phyloP scores from a whole-genome alignment of 345 rosid genomes.

The Citrus trifoliata region DNA sequence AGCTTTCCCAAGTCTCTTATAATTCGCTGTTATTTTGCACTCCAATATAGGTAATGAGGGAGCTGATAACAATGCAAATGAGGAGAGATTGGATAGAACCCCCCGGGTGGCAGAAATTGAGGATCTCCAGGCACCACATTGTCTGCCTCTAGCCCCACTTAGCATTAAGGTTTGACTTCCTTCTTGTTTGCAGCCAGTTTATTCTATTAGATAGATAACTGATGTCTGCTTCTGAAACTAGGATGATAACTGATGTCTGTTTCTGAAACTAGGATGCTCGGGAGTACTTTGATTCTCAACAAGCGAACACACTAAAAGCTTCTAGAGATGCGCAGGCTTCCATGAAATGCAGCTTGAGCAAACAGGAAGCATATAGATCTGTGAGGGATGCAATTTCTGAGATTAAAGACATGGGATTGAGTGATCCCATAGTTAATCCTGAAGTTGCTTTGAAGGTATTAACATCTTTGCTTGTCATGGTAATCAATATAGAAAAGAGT shows the following conservation, averaged over 20 bases:
- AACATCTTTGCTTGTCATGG: conserved; percentile 7
- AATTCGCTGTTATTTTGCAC: conserved; percentile 19
- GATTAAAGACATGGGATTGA: conserved; percentile 52
- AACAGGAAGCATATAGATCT: conserved; percentile 59
- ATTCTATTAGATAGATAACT: background rate
- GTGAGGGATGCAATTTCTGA: conserved; percentile 59
- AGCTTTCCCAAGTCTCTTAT: background rate
- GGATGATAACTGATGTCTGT: background rate
- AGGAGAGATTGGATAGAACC: conserved; percentile 45
- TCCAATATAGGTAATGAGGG: conserved; percentile 39
- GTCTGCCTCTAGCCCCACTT: conserved; percentile 64
- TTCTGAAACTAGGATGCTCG: conserved; percentile 74
- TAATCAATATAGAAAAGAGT: background rate
- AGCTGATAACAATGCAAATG: conserved; percentile 38
- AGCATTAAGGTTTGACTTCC: conserved; percentile 61
- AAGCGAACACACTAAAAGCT: conserved; percentile 55
- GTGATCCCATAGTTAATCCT: conserved; percentile 61
- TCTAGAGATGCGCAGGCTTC: conserved; percentile 40
- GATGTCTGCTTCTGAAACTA: background rate
- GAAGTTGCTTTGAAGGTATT: conserved; percentile 76
- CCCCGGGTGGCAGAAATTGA: conserved; percentile 71
- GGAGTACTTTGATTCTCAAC: conserved; percentile 97
- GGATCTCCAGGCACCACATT: conserved; percentile 68
- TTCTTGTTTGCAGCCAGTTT: conserved; percentile 14
- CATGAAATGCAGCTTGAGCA: conserved; percentile 37